These are phyloP conservation scores for Aquilaria yunnanensis DNA, from an alignment of 345 rosid genomes.

Conservation along the genomic window DNA sequence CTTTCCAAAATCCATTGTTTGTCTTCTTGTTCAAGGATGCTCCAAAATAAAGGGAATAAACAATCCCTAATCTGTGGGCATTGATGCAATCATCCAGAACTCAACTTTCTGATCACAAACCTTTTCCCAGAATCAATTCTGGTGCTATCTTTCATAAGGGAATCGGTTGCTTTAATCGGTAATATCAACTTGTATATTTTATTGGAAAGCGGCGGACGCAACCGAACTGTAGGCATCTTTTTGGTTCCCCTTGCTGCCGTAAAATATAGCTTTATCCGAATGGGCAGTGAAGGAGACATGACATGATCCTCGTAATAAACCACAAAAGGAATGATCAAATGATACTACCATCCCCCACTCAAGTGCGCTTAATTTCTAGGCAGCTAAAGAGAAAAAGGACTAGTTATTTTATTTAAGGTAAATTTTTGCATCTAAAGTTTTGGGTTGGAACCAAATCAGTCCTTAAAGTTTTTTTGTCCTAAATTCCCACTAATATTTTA, in stretches of 20 bases:
- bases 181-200: neutral
- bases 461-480: no score
- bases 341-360: neutral
- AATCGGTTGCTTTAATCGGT: neutral
- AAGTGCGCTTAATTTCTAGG: no score
- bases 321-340: conserved; percentile 13
- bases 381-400: no score
- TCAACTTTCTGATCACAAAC: conserved; percentile 22
- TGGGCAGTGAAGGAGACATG: conserved; percentile 11
- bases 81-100: conserved; percentile 39
- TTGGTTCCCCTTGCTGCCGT: conserved; percentile 2
- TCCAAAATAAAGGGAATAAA: conserved; percentile 21
- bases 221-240: conserved; percentile 18
- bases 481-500: no score
- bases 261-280: conserved; percentile 15
- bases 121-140: conserved; percentile 41
- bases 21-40: conserved; percentile 15
- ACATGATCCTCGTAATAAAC: conserved; percentile 18
- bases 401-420: no score
- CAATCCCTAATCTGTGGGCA: conserved; percentile 21
- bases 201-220: conserved; percentile 1
- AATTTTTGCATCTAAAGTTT: no score
- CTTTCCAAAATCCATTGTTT: conserved; percentile 5
- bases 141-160: conserved; percentile 22
- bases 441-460: no score